Evolutionary conservation across 257 asterid species (phyloP).

Genomic region (Nicotiana benthamiana): DNA sequence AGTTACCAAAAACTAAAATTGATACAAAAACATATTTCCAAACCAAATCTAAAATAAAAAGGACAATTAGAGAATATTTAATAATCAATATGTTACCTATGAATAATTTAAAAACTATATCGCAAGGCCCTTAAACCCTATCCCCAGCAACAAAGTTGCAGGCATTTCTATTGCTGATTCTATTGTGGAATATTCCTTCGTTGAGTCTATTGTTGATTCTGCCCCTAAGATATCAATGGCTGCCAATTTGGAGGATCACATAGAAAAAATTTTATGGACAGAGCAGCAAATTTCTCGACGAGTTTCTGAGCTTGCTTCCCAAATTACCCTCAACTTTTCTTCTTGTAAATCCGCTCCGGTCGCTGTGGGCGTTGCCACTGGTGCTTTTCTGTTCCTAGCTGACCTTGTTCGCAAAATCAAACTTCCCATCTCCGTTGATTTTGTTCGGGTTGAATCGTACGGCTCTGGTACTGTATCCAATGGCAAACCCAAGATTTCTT

Average conservation of each 20-base stretch:
- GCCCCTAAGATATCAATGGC: not conserved
- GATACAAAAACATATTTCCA: too few relatives aligned
- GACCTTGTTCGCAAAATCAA: slow-evolving; percentile 69
- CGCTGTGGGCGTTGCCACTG: slow-evolving; percentile 88
- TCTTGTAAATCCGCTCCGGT: slow-evolving; percentile 32
- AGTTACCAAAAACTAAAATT: too few relatives aligned
- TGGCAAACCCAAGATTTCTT: slow-evolving; percentile 58
- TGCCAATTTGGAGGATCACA: slow-evolving; percentile 32
- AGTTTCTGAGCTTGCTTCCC: slow-evolving; percentile 56
- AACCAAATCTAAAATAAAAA: too few relatives aligned
- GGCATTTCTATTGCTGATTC: not conserved
- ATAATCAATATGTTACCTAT: not conserved
- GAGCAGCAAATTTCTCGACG: slow-evolving; percentile 42
- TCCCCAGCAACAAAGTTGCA: not conserved
- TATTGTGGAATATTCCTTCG: not conserved
- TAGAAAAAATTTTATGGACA: slow-evolving; percentile 50
- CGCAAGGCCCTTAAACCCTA: not conserved
- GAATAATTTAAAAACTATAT: not conserved
- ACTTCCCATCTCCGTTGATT: slow-evolving; percentile 60
- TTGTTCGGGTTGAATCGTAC: slow-evolving; percentile 70
- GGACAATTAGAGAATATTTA: too few relatives aligned
- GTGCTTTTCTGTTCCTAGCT: slow-evolving; percentile 77
- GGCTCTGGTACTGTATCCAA: slow-evolving; percentile 77
- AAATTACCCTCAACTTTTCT: slow-evolving; percentile 50
- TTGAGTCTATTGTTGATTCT: not conserved